Evolutionary conservation across 768 basidiomycete species (phyloP), one percentile per base, ranked within the genome.

Genomic region (Termitomyces bulborhizus): DNA sequence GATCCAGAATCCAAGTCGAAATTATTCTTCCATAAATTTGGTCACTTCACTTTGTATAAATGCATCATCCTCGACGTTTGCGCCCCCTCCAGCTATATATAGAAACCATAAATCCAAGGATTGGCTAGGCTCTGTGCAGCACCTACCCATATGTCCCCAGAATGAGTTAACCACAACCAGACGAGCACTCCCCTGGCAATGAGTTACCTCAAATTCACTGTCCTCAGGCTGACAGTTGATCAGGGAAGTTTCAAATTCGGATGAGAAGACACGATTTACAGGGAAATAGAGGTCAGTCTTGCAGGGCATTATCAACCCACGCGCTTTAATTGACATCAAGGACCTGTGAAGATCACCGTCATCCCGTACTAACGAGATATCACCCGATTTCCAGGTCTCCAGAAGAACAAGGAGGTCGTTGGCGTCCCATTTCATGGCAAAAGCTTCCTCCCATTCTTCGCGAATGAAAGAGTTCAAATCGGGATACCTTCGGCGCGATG

Each of bases 261-360:
- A 53, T n/a, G 12, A 47, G 15, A 27, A 11, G 27, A 18, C 4
- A 31, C 26, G 21, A n/a, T 42, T 43, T 52, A 80, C 79, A 18
- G 82, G 71, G 64, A 84, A 83, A 63, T 82, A 82, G 39, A 84
- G 63, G 57, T 83, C 82, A 1, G 79, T 82, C 68, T 79, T 81
- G 59, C 75, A 76, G 4, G 82, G 81, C 79, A 83, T 80, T 46
- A 83, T 75, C 42, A 83, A 59, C 3, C 80, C 81, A 54, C 72
- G 77, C 3, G 80, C 79, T 57, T 75, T 76, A 66, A 82, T 78
- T 16, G 61, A 63, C 1, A 63, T 58, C 53, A 83, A 61, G 40
- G 71, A 69, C 36, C 69, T 72, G 45, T 64, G 68, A 29, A 80
- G 70, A 59, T 80, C 68, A 15, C 76, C 77, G 0, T 67, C 68